A percentile compares a stretch with the other conserved stretches of the same genome.
Evolutionary conservation across 441 rosid species (phyloP).

Genomic region (Flueggea neowawraea): DNA sequence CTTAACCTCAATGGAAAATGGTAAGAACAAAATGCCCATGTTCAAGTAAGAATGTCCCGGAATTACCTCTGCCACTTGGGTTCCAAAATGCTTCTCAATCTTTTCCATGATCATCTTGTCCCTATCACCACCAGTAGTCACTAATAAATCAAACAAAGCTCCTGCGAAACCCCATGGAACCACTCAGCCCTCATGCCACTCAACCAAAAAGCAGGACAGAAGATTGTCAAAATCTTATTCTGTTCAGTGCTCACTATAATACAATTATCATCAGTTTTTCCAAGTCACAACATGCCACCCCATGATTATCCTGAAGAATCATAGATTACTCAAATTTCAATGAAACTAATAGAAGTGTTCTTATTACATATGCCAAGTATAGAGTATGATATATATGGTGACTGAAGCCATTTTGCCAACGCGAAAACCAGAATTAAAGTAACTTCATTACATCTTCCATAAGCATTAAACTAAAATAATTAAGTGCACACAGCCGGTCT

Average conservation of each 20-base stretch:
- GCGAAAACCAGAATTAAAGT: not conserved
- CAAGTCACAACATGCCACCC: not conserved
- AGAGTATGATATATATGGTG: no score
- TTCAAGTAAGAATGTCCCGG: not conserved
- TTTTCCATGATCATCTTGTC: slow-evolving; percentile 61
- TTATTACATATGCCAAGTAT: no score
- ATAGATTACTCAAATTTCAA: not conserved
- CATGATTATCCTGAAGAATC: not conserved
- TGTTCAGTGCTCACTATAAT: not conserved
- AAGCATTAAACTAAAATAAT: not conserved
- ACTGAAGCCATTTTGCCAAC: no score
- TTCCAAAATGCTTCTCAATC: slow-evolving; percentile 65
- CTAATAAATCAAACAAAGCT: slow-evolving; percentile 76
- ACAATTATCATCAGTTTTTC: not conserved
- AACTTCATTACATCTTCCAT: not conserved
- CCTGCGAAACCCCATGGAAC: slow-evolving; percentile 38
- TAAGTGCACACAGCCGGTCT: not conserved
- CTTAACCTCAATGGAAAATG: no score
- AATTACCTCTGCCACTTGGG: slow-evolving; percentile 50
- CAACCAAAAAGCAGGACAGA: not conserved
- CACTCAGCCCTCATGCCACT: slow-evolving; percentile 1
- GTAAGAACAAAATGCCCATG: not conserved
- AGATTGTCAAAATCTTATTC: not conserved
- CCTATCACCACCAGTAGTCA: slow-evolving; percentile 30
- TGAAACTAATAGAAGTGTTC: no score